Evolutionary conservation across 306 rosid species (phyloP).

Genomic region (Nissolia schottii): DNA sequence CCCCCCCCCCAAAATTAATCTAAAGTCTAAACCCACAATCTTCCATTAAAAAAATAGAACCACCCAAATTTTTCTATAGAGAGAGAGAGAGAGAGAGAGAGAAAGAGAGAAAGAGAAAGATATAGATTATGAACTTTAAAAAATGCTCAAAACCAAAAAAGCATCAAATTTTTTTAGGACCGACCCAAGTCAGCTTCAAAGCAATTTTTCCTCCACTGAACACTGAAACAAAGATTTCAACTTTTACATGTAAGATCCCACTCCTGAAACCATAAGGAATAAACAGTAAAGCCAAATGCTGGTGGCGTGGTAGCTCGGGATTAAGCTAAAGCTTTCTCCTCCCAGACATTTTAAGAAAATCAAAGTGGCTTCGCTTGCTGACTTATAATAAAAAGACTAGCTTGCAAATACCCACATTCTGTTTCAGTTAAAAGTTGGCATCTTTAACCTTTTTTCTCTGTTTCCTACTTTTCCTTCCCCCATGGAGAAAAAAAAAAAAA

Average conservation of each 20-base stretch:
- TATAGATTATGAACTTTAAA: constrained; percentile 2
- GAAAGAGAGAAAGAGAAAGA: too few relatives aligned
- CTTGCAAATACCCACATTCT: constrained; percentile 40
- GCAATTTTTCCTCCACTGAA: constrained; percentile 43
- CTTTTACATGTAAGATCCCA: constrained; percentile 25
- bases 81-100: constrained; percentile 27
- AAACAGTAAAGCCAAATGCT: constrained; percentile 26
- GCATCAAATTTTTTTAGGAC: constrained; percentile 5
- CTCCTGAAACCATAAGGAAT: constrained; percentile 15
- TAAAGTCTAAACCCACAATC: constrained; percentile 47
- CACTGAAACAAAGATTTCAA: constrained; percentile 28
- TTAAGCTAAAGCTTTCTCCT: not conserved
- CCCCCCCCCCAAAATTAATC: constrained; percentile 41
- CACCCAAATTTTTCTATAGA: constrained; percentile 13
- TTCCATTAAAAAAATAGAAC: constrained; percentile 19
- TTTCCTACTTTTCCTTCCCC: constrained; percentile 13
- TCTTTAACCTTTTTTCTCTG: not conserved
- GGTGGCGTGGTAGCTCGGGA: constrained; percentile 37
- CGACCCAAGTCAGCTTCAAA: constrained; percentile 36
- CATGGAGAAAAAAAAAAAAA: not conserved
- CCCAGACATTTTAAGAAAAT: constrained; percentile 18
- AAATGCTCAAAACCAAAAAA: constrained; percentile 1
- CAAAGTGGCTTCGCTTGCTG: constrained; percentile 45
- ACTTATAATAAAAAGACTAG: constrained; percentile 30
- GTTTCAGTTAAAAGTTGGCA: constrained; percentile 52